Evolutionary conservation across 768 basidiomycete species (phyloP).

Genomic region (Lentinula aciculospora): DNA sequence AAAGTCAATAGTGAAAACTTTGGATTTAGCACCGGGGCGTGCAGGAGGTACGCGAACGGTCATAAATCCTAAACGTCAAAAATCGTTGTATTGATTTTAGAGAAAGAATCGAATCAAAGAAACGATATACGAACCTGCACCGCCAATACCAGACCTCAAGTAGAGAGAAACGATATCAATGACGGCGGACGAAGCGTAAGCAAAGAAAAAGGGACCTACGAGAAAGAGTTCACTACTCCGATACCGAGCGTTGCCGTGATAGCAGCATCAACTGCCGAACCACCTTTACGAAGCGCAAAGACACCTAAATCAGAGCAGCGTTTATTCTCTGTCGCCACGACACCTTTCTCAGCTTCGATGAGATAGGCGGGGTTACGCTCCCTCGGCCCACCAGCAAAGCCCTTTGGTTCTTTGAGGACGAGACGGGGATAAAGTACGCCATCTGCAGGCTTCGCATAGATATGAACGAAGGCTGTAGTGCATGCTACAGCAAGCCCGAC

Average conservation of each 20-base stretch:
- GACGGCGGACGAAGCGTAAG: neutral
- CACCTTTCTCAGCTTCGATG: constrained; percentile 48
- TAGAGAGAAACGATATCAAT: too few relatives aligned
- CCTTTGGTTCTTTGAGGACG: neutral
- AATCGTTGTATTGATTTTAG: neutral
- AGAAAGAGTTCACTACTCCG: constrained; percentile 61
- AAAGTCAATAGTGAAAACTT: constrained; percentile 54
- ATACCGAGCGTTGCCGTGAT: constrained; percentile 54
- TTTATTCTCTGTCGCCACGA: constrained; percentile 62
- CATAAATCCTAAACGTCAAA: constrained; percentile 29
- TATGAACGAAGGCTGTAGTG: too few relatives aligned
- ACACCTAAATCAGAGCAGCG: constrained; percentile 62
- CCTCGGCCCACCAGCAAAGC: neutral
- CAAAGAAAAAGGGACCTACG: constrained; percentile 35
- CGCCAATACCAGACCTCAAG: constrained; percentile 51
- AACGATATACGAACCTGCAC: constrained; percentile 32
- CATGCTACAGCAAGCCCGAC: too few relatives aligned
- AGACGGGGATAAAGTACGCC: neutral
- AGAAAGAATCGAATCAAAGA: neutral
- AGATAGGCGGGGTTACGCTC: constrained; percentile 38
- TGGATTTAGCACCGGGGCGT: constrained; percentile 13
- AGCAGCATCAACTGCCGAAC: constrained; percentile 64
- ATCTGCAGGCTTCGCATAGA: too few relatives aligned
- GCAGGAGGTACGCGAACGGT: constrained; percentile 48
- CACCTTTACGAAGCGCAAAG: constrained; percentile 49